Evolutionary conservation across 1,284 basidiomycete species (phyloP).

Genomic region (Leccinum fallax): DNA sequence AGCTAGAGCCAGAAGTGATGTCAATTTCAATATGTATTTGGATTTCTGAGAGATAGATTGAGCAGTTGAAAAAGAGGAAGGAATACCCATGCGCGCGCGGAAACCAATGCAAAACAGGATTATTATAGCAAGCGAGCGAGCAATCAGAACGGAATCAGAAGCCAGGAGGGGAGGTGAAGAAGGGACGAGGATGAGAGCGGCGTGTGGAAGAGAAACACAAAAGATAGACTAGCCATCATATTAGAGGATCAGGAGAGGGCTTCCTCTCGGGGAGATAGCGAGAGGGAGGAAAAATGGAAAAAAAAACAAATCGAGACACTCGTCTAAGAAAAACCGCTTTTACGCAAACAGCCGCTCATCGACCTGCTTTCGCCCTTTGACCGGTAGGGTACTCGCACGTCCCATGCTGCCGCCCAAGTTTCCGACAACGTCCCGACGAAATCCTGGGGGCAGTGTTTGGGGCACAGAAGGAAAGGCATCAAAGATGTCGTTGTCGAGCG

Average conservation of each 20-base stretch:
- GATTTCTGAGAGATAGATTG: constrained; percentile 21
- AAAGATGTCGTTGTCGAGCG: constrained; percentile 50
- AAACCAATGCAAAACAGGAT: constrained; percentile 25
- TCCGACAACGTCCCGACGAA: constrained; percentile 17
- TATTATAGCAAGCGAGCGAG: constrained; percentile 18
- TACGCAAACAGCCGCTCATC: constrained; percentile 26
- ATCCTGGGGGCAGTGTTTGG: constrained; percentile 38
- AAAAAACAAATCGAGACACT: background rate
- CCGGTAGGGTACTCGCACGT: constrained; percentile 29
- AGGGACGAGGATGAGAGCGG: constrained; percentile 1
- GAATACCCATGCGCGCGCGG: constrained; percentile 12
- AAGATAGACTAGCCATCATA: constrained; percentile 11
- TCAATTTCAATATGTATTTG: constrained; percentile 22
- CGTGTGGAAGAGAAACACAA: constrained; percentile 1
- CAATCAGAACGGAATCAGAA: background rate
- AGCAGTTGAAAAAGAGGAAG: constrained; percentile 15
- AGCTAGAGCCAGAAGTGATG: constrained; percentile 1
- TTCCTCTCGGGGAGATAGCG: background rate
- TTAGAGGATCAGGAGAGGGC: constrained; percentile 8
- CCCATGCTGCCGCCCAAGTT: constrained; percentile 8
- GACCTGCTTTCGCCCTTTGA: constrained; percentile 30
- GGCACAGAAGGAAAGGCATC: constrained; percentile 63
- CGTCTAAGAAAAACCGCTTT: constrained; percentile 16
- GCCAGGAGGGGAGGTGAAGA: background rate
- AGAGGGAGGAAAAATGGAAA: background rate